Evolutionary conservation across 345 rosid genomes (phyloP), one percentile per base, ranked within the genome.

Genomic region (Odontarrhena argentea): DNA sequence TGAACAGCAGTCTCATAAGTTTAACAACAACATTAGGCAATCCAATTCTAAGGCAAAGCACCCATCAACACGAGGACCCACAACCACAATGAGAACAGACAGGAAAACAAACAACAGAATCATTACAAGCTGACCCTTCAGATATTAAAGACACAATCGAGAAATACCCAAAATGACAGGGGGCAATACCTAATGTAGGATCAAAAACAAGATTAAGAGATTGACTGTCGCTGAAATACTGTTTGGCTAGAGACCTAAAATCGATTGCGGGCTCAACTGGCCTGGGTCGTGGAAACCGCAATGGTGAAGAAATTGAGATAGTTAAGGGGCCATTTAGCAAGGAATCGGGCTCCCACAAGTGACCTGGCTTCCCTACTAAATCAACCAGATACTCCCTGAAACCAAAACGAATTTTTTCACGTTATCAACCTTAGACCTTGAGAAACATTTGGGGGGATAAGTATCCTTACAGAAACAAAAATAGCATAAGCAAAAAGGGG

Each of bases 361-460:
- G 81, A 65, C 99, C 99, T 38, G 99, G 96, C 81, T 78, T 87
- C 78, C 86, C 94, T 41, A 87, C 78, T 83, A 95, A 89, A 78
- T 95, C 99, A 73, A 95, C 85, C 68, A 89, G 78, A 80, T 83
- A 91, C 77, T 95, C 99, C 92, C 98, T 91, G 96, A 68, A 82
- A 87, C 30, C 22, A 70, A 67, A 60, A 68, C 48, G 43, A 55
- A 50, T 10, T 37, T 61, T 61, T 63, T 72, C 24, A 79, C 30
- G 73, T 55, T 42, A 43, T 15, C 13, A 72, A 52, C 74, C 68
- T 65, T 65, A 24, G 7, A 22, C 24, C 7, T 74, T 26, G 59
- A 41, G 59, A 48, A 55, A 48, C 40, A 47, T 40, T 6, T 42
- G 9, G 13, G 2, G 45, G 0, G 9, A 56, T 7, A 55, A 32